These are phyloP conservation scores for Coemansia sp. DNA, from an alignment of 192 early-diverging fungal species.

Conservation along the genomic window DNA sequence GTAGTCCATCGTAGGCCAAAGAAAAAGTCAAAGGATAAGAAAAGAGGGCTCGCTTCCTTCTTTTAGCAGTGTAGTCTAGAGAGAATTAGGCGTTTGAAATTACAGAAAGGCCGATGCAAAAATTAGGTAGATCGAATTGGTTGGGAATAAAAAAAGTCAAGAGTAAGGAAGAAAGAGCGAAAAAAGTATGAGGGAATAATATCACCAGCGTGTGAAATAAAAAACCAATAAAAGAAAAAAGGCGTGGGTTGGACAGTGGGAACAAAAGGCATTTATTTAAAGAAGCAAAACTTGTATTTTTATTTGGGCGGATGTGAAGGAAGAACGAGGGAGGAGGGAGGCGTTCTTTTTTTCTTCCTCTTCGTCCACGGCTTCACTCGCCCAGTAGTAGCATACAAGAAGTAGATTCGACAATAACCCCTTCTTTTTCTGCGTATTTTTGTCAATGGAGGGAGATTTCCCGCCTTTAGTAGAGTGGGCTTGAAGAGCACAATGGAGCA, in stretches of 20 bases:
- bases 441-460: background rate
- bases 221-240: constrained; percentile 4
- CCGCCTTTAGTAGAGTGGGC: background rate
- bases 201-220: background rate
- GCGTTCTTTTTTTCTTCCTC: background rate
- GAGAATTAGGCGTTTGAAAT: too few species aligned
- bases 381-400: background rate
- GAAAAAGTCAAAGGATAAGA: background rate
- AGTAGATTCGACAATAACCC: background rate
- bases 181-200: background rate
- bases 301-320: background rate
- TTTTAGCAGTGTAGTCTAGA: background rate
- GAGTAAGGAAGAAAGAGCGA: constrained; percentile 2
- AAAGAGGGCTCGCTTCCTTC: too few species aligned
- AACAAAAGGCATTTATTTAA: background rate
- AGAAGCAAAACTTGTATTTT: background rate
- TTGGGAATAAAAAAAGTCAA: background rate
- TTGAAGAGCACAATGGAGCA: background rate
- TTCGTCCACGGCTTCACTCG: background rate
- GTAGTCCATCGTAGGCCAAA: constrained; percentile 1
- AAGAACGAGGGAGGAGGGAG: background rate
- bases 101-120: background rate
- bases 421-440: background rate
- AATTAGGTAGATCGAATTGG: too few species aligned
- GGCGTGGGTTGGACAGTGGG: constrained; percentile 5